Evolutionary conservation across 2,329 filamentous ascomycete species (phyloP).

Genomic region (Aspergillus udagawae): DNA sequence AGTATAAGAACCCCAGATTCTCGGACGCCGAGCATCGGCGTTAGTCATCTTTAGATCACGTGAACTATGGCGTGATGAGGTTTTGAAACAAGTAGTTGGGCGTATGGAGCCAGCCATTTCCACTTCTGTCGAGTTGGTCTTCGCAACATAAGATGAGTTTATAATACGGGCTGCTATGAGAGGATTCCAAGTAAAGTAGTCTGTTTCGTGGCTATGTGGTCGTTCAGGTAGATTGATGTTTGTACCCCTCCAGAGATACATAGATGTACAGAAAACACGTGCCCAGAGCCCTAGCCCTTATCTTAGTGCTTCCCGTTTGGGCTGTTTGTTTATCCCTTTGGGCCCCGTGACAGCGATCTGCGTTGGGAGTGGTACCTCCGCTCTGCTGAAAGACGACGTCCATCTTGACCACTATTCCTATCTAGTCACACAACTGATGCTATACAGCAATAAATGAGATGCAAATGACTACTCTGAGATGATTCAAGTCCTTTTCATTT

Average conservation of each 20-base stretch:
- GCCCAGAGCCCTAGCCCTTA: slow-evolving; percentile 27
- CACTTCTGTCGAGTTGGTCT: neutral
- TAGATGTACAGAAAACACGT: slow-evolving; percentile 16
- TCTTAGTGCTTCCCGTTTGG: slow-evolving; percentile 32
- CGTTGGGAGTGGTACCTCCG: slow-evolving; percentile 9
- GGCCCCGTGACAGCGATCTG: slow-evolving; percentile 17
- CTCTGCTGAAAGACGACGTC: slow-evolving; percentile 1
- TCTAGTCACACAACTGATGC: neutral
- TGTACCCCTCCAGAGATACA: neutral
- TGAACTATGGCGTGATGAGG: slow-evolving; percentile 14
- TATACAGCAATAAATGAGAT: neutral
- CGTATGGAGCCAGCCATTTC: neutral
- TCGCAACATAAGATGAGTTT: neutral
- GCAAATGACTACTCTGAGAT: slow-evolving; percentile 12
- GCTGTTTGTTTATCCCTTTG: slow-evolving; percentile 36
- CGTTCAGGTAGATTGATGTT: neutral
- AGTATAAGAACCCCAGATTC: slow-evolving; percentile 2
- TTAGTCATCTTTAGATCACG: slow-evolving; percentile 20
- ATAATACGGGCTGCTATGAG: neutral
- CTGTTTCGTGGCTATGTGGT: neutral
- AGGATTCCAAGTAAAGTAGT: neutral
- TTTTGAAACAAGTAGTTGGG: neutral
- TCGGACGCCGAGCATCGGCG: slow-evolving; percentile 19
- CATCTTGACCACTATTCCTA: neutral
- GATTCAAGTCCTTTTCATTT: slow-evolving; percentile 2